Evolutionary conservation across 305 asterid species (phyloP).

Genomic region (Fraxinus xanthoxyloides): DNA sequence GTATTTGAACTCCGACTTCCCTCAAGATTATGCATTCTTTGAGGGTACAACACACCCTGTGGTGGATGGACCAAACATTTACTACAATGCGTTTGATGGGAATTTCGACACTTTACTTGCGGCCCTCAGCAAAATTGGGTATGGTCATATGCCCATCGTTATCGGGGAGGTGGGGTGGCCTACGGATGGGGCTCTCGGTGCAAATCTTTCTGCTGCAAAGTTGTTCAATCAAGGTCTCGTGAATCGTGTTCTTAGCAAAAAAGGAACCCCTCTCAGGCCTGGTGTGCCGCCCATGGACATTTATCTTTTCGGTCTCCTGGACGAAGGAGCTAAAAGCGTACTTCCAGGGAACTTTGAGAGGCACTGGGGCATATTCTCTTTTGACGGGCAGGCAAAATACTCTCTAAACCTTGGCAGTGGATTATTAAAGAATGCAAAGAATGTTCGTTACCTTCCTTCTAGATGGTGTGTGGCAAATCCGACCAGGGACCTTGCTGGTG

Average conservation of each 20-base stretch:
- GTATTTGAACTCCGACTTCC: constrained; percentile 76
- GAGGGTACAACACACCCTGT: constrained; percentile 76
- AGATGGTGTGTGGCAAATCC: constrained; percentile 94
- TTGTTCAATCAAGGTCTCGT: constrained; percentile 86
- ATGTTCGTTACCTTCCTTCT: constrained; percentile 72
- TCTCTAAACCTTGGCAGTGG: constrained; percentile 70
- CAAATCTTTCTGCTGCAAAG: constrained; percentile 74
- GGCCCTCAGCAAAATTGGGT: constrained; percentile 71
- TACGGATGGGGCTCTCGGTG: constrained; percentile 66
- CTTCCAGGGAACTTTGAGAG: constrained; percentile 89
- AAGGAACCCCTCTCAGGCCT: constrained; percentile 85
- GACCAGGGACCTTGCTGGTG: constrained; percentile 55
- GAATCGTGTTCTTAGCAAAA: constrained; percentile 49
- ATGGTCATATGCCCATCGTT: constrained; percentile 72
- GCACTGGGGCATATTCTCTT: constrained; percentile 92
- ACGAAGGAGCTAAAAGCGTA: constrained; percentile 76
- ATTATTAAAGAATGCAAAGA: constrained; percentile 53
- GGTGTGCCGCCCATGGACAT: constrained; percentile 71
- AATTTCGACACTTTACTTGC: constrained; percentile 78
- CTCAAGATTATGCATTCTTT: constrained; percentile 91
- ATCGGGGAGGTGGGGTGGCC: constrained; percentile 99
- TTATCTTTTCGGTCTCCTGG: constrained; percentile 78
- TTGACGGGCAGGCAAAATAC: constrained; percentile 92
- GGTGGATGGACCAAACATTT: constrained; percentile 69
- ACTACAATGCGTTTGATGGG: constrained; percentile 84